Evolutionary conservation across 805 yeast genomes (phyloP), one percentile per base, ranked within the genome.

Genomic region (Starmera caribaea): DNA sequence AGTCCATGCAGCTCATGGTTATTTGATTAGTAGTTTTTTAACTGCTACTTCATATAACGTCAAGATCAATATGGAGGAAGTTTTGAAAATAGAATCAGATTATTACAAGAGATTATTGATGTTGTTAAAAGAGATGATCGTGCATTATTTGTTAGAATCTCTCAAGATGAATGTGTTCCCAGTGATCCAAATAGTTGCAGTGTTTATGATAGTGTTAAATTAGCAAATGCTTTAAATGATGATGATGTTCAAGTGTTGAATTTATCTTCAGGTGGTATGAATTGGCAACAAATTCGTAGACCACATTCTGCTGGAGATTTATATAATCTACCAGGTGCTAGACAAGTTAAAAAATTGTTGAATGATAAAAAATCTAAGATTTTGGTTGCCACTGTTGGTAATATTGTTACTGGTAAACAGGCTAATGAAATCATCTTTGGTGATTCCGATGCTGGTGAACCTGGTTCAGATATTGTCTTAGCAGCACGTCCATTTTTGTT

Each of bases 1-100:
- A 51, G 61, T 80, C 38, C 85, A 80, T 50, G 70, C 65, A 26
- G 82, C 81, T 10, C 75, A 76, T 52, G 82, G 83, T 4, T 75
- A 72, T 48, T 54, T 78, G 37, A 42, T 71, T 16, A 61, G 66
- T 48, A 65, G 68, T 48, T 75, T 78, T 44, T 45, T 73, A 40
- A 65, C 71, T 16, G 56, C 60, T 2, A 46, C 49, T 34, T 52
- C 69, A 26, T 78, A 79, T 55, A 59, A 42, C 65, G 84, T 47
- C 68, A 70, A 1, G 85, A 79, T 50, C 63, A 67, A 45, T 78
- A 75, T 48, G 84, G 82, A 30, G 81, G 81, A 11, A 57, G 69
- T 4, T 63, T 74, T 41, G 81, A 75, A 48, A 75, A 74, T 54
- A 65, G 83, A 42, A 62, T 62, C 8, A 57, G 75, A 36, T 65